Evolutionary conservation across 2,329 filamentous ascomycete species (phyloP), one percentile per base, ranked within the genome.

Genomic region (Trichoderma citrinoviride): DNA sequence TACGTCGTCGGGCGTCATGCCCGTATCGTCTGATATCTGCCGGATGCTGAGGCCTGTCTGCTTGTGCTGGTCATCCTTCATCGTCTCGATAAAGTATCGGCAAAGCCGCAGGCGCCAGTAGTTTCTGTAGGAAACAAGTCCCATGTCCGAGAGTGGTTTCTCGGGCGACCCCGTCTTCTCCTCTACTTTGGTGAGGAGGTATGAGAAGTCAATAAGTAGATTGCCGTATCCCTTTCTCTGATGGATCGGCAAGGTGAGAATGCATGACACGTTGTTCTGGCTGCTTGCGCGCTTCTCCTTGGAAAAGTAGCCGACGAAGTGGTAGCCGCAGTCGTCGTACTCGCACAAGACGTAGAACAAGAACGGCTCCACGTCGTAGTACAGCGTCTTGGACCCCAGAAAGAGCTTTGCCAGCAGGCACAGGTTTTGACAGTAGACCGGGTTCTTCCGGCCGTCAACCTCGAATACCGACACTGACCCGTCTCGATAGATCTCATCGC

Each of bases 301-400:
- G 57, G 95, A 98, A 73, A 99, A 99, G 75, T 99, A 99, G n/a
- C 95, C 95, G 27, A 98, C 94, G 70, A 99, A 95, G 75, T 97
- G 95, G 74, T 95, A 97, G 19, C 94, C 94, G 19, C 90, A 86
- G 64, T 95, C 90, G 73, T 97, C 91, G 71, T 93, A 94, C 71
- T 97, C 95, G 69, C 93, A 96, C 80, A 98, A 91, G 71, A 97
- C 93, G 75, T 98, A 98, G 80, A 98, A 98, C 7, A 98, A 78
- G 75, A 98, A 98, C 0, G 94, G 95, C 70, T 98, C 94, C 2
- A 98, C 94, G 72, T 98, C 94, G 78, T 98, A 98, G 80, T 98
- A 98, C 4, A 98, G 84, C 0, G 95, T 99, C 77, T 99, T 99
- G 62, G 96, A 97, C 23, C 96, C 95, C n/a, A 99, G 84, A 76